Evolutionary conservation across 2,329 filamentous ascomycete genomes (phyloP), one percentile per base, ranked within the genome.

Genomic region (Proliferodiscus dingleyae): DNA sequence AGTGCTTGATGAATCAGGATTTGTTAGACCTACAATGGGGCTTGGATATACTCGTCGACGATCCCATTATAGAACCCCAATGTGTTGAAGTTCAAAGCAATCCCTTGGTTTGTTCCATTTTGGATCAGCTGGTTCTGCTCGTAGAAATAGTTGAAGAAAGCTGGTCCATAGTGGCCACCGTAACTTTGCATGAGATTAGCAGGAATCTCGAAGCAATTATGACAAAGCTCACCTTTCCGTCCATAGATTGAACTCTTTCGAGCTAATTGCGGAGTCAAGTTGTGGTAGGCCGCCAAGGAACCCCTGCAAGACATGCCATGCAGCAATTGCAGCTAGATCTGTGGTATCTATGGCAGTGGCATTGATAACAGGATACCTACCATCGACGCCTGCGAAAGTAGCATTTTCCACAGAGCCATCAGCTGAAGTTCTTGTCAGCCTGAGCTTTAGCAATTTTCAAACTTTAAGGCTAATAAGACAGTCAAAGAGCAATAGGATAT

Each of bases 21-120:
- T 4, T 19, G 8, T 11, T 10, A 16, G 10, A 44, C 54, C 47
- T 26, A 57, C 54, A 49, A 44, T 19, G 54, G 51, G 30, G 69
- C 67, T 63, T 87, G 80, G 1, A 78, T 69, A 16, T 77, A 59
- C 51, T 74, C 70, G 56, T 88, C 85, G 29, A 87, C 68, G 47
- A 81, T 75, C 11, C 82, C 84, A 59, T 88, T 86, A 44, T 85
- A 69, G 47, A 88, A 81, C 24, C 83, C 83, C 0, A 88, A 64
- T 0, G 81, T 75, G 16, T 69, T 68, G 8, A 88, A 68, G 43
- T 75, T 72, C 36, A 85, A 74, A 3, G 81, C 65, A 2, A 76
- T 78, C 28, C 66, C 69, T n/a, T 71, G 57, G 1, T 75, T 50
- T 1, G 69, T 61, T 2, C 78, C 74, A 36, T 69, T 73, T 23